A percentile compares a stretch with the other conserved stretches of the same genome.
Conservation (phyloP, 2,329 filamentous ascomycete species). For the Cladophialophora exuberans region DNA sequence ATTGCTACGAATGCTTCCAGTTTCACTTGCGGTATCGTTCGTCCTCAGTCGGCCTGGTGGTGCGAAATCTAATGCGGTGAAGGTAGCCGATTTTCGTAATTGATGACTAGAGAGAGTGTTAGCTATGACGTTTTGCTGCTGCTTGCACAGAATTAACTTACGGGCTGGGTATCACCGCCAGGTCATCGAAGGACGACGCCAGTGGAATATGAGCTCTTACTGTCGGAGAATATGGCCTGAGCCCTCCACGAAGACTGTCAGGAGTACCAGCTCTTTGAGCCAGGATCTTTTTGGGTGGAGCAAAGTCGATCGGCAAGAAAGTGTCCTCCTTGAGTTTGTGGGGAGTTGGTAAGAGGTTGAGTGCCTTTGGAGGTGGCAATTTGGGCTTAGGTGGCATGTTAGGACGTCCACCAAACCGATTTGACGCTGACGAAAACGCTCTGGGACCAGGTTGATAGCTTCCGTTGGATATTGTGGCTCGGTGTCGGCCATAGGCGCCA, state of each 20-base stretch:
- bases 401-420: slow-evolving; percentile 46
- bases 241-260: slow-evolving; percentile 61
- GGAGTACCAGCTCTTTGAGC: slow-evolving; percentile 71
- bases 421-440: slow-evolving; percentile 67
- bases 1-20: slow-evolving; percentile 65
- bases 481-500: slow-evolving; percentile 30
- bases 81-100: slow-evolving; percentile 53
- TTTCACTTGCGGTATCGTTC: slow-evolving; percentile 46
- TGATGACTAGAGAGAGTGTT: slow-evolving; percentile 43
- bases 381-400: slow-evolving; percentile 57
- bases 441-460: slow-evolving; percentile 59
- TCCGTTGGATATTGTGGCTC: slow-evolving; percentile 32
- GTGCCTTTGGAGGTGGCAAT: slow-evolving; percentile 71
- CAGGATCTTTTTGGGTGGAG: slow-evolving; percentile 70
- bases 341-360: slow-evolving; percentile 81
- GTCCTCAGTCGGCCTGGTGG: slow-evolving; percentile 53
- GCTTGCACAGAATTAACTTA: slow-evolving; percentile 59
- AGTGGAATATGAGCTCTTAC: slow-evolving; percentile 78
- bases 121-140: slow-evolving; percentile 3
- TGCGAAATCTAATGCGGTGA: slow-evolving; percentile 53
- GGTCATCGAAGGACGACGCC: slow-evolving; percentile 82
- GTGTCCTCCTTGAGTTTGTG: slow-evolving; percentile 81
- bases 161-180: slow-evolving; percentile 84
- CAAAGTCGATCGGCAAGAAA: slow-evolving; percentile 81
- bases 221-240: slow-evolving; percentile 72